Conservation (phyloP, 2,329 filamentous ascomycete genomes). For the Ophiostoma fasciatum region DNA sequence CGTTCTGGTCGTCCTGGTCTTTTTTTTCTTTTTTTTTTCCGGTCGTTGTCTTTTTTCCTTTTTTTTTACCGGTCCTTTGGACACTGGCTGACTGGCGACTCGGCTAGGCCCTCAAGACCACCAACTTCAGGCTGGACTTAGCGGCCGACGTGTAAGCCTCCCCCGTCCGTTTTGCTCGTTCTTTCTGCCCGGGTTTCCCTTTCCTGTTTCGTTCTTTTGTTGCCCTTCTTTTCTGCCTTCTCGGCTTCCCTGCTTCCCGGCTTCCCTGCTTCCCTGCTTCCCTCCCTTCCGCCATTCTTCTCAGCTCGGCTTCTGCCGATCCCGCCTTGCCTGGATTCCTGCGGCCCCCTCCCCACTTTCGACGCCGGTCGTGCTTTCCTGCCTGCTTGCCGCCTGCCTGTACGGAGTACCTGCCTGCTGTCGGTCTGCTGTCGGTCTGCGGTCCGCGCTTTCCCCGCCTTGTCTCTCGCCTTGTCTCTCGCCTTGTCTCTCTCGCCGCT, state of each 20-base stretch:
- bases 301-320: no score
- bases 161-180: conserved; percentile 9
- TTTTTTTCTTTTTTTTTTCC: background rate
- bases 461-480: no score
- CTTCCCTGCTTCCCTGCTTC: background rate
- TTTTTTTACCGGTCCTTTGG: conserved; percentile 7
- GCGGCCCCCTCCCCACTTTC: no score
- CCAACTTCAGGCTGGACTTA: conserved; percentile 35
- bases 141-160: conserved; percentile 42
- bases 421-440: no score
- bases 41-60: background rate
- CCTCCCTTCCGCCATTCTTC: background rate
- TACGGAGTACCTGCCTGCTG: no score
- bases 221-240: background rate
- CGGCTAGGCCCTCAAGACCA: conserved; percentile 31
- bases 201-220: background rate
- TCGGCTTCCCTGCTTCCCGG: background rate
- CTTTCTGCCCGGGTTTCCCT: conserved; percentile 11
- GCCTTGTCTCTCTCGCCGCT: no score
- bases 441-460: no score
- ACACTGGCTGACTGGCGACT: conserved; percentile 6
- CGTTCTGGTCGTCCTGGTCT: background rate
- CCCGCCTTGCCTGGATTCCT: no score
- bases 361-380: no score
- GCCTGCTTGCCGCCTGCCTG: no score